These are phyloP conservation scores for Microthyrium microscopicum DNA, from an alignment of 2,329 filamentous ascomycete genomes.

Conservation along the genomic window DNA sequence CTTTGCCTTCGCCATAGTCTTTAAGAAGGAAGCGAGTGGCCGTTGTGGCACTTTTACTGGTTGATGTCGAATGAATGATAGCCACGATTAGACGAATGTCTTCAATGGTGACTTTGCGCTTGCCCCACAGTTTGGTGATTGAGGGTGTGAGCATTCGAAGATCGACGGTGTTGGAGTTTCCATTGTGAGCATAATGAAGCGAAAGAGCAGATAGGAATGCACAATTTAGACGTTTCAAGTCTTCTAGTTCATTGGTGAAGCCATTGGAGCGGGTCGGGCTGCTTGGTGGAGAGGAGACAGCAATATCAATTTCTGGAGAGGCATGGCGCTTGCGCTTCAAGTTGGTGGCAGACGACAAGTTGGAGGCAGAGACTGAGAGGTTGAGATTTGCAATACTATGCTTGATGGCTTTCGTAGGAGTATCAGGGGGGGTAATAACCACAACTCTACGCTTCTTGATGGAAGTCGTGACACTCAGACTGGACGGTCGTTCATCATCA, in stretches of 20 bases:
- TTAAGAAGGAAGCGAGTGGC: conserved; percentile 22
- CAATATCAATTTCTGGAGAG: neutral
- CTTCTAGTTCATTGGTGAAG: conserved; percentile 25
- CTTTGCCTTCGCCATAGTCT: conserved; percentile 26
- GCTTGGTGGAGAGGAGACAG: conserved; percentile 5
- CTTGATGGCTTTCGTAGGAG: conserved; percentile 7
- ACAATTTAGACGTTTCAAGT: conserved; percentile 27
- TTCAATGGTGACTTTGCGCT: conserved; percentile 26
- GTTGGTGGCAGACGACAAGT: neutral
- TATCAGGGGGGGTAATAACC: conserved; percentile 4
- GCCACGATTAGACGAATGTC: conserved; percentile 31
- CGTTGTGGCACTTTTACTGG: conserved; percentile 10
- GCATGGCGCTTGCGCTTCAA: conserved; percentile 6
- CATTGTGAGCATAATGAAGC: conserved; percentile 33
- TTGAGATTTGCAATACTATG: conserved; percentile 5
- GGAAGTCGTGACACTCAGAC: neutral
- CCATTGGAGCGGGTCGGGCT: neutral
- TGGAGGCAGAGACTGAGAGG: conserved; percentile 1
- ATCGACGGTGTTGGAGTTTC: conserved; percentile 26
- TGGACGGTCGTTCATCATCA: neutral
- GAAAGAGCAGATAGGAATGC: conserved; percentile 33
- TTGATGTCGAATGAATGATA: conserved; percentile 16
- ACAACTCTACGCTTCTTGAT: conserved; percentile 2
- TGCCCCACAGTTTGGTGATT: conserved; percentile 28
- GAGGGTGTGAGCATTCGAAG: conserved; percentile 22